phyloP scores from a whole-genome alignment of 1,284 basidiomycete species.

The Mycosarcoma mackinlayi region DNA sequence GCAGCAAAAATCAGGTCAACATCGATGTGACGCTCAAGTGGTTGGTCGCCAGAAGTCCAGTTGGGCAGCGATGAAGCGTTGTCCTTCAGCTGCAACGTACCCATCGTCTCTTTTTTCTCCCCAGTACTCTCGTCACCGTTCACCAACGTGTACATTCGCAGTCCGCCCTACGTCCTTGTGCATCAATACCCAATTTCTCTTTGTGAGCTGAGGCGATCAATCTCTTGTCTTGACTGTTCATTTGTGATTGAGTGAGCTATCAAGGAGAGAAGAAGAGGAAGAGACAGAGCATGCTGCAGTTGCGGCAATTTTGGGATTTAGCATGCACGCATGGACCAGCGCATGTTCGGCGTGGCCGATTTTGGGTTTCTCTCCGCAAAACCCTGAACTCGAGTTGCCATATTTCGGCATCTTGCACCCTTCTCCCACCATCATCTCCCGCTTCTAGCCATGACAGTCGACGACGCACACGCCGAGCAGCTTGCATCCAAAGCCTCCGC shows the following conservation, averaged over 20 bases:
- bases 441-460: constrained; percentile 5
- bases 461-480: constrained; percentile 42
- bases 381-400: constrained; percentile 6
- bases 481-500: constrained; percentile 14
- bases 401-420: no score
- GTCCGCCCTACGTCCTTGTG: neutral
- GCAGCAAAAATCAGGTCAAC: constrained; percentile 91
- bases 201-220: no score
- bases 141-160: no score
- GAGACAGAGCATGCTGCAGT: constrained; percentile 8
- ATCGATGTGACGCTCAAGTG: constrained; percentile 74
- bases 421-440: neutral
- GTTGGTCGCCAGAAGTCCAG: constrained; percentile 67
- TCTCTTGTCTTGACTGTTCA: no score
- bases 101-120: neutral
- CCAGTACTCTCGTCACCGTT: no score
- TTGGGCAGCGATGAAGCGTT: constrained; percentile 30
- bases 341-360: neutral
- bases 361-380: constrained; percentile 15
- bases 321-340: constrained; percentile 26
- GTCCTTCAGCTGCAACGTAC: no score
- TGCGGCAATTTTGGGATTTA: neutral
- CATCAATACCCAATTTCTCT: constrained; percentile 15
- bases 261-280: neutral
- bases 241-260: neutral